Percentiles rank a stretch among this genome's conserved stretches.
Conservation (phyloP, 768 basidiomycete species). For the Candolleomyces eurysporus region DNA sequence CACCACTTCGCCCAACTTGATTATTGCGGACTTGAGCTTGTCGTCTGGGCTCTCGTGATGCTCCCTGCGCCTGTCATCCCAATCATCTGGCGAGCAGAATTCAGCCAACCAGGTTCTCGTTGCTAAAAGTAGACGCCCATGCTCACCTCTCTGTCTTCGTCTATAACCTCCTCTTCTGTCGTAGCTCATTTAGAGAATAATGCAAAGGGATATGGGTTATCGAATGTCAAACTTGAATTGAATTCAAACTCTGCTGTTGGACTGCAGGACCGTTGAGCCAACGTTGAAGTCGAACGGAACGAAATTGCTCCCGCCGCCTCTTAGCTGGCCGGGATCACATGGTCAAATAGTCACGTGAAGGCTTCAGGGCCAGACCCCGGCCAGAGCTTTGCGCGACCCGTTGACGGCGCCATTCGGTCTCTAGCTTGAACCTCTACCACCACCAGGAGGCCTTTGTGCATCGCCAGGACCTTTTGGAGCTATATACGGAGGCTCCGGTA, state of each 20-base stretch:
- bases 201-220: neutral
- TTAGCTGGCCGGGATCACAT: too few relatives aligned
- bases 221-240: conserved; percentile 26
- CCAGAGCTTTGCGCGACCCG: conserved; percentile 1
- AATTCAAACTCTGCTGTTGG: too few relatives aligned
- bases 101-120: too few relatives aligned
- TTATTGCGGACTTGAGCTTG: conserved; percentile 61
- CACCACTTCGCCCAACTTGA: conserved; percentile 82
- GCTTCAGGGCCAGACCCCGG: conserved; percentile 4
- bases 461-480: too few relatives aligned
- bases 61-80: conserved; percentile 65
- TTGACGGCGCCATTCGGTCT: neutral
- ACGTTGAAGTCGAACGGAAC: too few relatives aligned
- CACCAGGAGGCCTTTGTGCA: conserved; percentile 40
- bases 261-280: too few relatives aligned
- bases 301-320: too few relatives aligned
- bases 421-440: neutral
- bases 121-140: too few relatives aligned
- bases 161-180: conserved; percentile 11
- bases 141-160: conserved; percentile 12
- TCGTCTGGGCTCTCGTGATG: conserved; percentile 69
- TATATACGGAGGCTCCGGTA: too few relatives aligned
- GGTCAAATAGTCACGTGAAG: too few relatives aligned
- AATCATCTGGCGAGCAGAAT: conserved; percentile 49
- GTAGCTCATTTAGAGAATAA: conserved; percentile 5